These are phyloP conservation scores for Neotropicomus parvogracilis DNA, from an alignment of 1,284 basidiomycete genomes.

Conservation along the genomic window DNA sequence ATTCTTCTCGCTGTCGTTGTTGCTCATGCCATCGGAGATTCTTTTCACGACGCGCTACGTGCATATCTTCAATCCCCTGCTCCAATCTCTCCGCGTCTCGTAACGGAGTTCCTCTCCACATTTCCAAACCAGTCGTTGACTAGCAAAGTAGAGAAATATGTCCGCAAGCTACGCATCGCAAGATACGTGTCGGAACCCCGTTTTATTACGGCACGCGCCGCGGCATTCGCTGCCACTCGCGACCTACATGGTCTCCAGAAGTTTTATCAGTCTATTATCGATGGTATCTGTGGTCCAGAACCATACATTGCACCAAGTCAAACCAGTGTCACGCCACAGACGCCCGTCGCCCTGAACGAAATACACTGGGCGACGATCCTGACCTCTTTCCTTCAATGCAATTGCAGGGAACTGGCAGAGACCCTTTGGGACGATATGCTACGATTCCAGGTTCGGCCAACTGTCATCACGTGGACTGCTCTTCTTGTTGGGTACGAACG, in stretches of 20 bases:
- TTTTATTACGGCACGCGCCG: constrained; percentile 49
- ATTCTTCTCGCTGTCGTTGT: constrained; percentile 50
- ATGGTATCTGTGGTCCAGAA: constrained; percentile 46
- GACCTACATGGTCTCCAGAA: constrained; percentile 37
- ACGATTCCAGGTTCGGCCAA: constrained; percentile 45
- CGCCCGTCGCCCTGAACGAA: constrained; percentile 50
- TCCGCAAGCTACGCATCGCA: constrained; percentile 47
- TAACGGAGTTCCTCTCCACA: constrained; percentile 37
- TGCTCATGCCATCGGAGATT: constrained; percentile 56
- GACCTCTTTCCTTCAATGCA: constrained; percentile 52
- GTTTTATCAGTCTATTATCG: constrained; percentile 48
- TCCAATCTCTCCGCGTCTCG: constrained; percentile 35
- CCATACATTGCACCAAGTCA: constrained; percentile 46
- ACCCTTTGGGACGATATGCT: constrained; percentile 63
- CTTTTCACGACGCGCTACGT: constrained; percentile 51
- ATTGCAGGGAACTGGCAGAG: constrained; percentile 52
- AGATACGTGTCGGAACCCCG: constrained; percentile 47
- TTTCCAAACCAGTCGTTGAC: constrained; percentile 37
- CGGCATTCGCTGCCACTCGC: constrained; percentile 38
- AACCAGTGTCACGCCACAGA: constrained; percentile 32
- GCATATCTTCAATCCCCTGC: constrained; percentile 39
- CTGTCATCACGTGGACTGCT: constrained; percentile 57
- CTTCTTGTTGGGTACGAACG: constrained; percentile 59
- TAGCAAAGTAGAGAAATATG: constrained; percentile 41
- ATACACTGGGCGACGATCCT: constrained; percentile 61